phyloP scores from a whole-genome alignment of 73 alveolate species.

The Paramecium sonneborni region DNA sequence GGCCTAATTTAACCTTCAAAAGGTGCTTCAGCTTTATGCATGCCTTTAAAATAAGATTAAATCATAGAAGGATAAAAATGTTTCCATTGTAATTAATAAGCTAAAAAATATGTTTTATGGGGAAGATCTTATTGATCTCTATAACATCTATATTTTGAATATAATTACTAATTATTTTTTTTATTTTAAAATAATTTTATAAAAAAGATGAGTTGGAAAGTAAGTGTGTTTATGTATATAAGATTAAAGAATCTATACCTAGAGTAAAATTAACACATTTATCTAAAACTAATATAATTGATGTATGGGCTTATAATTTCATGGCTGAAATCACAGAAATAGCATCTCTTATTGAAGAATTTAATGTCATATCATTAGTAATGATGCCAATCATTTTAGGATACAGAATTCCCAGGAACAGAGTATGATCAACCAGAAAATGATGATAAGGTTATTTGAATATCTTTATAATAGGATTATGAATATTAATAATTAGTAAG shows the following conservation, averaged over 20 bases:
- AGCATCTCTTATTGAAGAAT: constrained; percentile 21
- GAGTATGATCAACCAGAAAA: constrained; percentile 18
- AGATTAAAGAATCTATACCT: not conserved
- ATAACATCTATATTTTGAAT: not conserved
- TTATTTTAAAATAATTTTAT: not conserved
- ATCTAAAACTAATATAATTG: not conserved
- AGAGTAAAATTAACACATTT: constrained; percentile 6
- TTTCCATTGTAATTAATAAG: constrained; percentile 96
- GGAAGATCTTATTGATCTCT: constrained; percentile 94
- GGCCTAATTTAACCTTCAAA: constrained; percentile 92
- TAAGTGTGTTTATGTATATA: not conserved
- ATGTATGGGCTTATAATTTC: constrained; percentile 43
- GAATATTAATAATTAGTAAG: not conserved
- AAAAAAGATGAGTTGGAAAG: not conserved
- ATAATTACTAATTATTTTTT: too few species aligned
- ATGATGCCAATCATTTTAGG: not conserved
- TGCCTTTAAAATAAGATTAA: constrained; percentile 90
- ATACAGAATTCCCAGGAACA: constrained; percentile 35
- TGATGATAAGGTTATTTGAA: constrained; percentile 22
- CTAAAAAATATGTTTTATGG: constrained; percentile 88
- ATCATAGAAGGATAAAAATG: constrained; percentile 91
- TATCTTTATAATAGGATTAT: not conserved
- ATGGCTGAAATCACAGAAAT: constrained; percentile 3
- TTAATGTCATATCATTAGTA: constrained; percentile 36
- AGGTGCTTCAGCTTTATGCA: constrained; percentile 94